These are phyloP conservation scores for Thelonectria rubi DNA, from an alignment of 2,329 filamentous ascomycete genomes.

Conservation along the genomic window DNA sequence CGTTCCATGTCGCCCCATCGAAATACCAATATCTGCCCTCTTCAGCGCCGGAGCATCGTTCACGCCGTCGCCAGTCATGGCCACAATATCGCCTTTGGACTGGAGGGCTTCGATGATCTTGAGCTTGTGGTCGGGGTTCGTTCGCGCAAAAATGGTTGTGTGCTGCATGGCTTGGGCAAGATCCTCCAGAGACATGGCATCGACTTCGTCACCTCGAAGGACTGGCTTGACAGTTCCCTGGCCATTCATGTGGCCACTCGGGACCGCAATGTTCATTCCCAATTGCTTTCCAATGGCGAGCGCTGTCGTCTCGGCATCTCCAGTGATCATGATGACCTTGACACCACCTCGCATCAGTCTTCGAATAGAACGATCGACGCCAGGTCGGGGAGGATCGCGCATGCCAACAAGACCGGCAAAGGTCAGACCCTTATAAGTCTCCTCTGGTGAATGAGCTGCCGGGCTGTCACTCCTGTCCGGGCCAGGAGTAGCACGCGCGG, in stretches of 20 bases:
- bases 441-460: slow-evolving; percentile 64
- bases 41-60: slow-evolving; percentile 98
- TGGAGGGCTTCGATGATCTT: slow-evolving; percentile 95
- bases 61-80: slow-evolving; percentile 98
- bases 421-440: slow-evolving; percentile 81
- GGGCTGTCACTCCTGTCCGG: slow-evolving; percentile 51
- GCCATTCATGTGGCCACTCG: slow-evolving; percentile 61
- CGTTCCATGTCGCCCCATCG: slow-evolving; percentile 93
- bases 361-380: slow-evolving; percentile 88
- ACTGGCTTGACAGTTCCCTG: slow-evolving; percentile 74
- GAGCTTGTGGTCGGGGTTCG: slow-evolving; percentile 96
- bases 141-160: slow-evolving; percentile 94
- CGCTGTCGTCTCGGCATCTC: slow-evolving; percentile 93
- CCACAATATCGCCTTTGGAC: slow-evolving; percentile 92
- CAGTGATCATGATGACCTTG: slow-evolving; percentile 98
- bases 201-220: slow-evolving; percentile 89
- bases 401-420: slow-evolving; percentile 96
- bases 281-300: slow-evolving; percentile 92
- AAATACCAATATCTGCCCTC: slow-evolving; percentile 96
- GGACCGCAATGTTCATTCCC: slow-evolving; percentile 82
- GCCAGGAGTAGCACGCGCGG: slow-evolving; percentile 62
- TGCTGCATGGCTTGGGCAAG: slow-evolving; percentile 85
- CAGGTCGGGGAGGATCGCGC: slow-evolving; percentile 93
- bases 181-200: slow-evolving; percentile 86
- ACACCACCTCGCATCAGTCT: slow-evolving; percentile 93